Conservation (phyloP, 2,329 filamentous ascomycete genomes). For the Cladophialophora exuberans region DNA sequence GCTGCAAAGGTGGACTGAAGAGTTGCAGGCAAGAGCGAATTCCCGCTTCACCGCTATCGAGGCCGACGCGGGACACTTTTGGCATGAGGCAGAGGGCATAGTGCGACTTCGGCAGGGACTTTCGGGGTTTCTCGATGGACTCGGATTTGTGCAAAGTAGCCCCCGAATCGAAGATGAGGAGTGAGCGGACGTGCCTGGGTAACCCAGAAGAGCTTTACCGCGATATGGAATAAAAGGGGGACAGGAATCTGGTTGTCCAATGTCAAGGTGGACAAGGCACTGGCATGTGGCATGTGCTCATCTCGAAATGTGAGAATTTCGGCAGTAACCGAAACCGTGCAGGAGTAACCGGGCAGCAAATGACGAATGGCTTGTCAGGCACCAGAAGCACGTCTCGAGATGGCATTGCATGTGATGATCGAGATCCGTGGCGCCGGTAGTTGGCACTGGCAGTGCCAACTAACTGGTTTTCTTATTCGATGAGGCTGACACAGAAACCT, state of each 20-base stretch:
- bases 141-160: not conserved
- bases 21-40: conserved; percentile 49
- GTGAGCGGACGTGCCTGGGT: too few relatives aligned
- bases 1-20: conserved; percentile 67
- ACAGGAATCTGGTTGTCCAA: conserved; percentile 6
- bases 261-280: not conserved
- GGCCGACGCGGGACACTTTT: conserved; percentile 27
- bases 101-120: conserved; percentile 20
- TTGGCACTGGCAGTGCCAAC: not conserved
- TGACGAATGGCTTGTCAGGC: conserved; percentile 9
- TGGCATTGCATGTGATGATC: conserved; percentile 15
- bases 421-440: not conserved
- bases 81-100: conserved; percentile 23
- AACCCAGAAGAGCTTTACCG: not conserved
- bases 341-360: not conserved
- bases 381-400: conserved; percentile 7
- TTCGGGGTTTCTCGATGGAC: conserved; percentile 16
- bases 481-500: not conserved
- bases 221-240: not conserved
- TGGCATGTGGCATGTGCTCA: too few relatives aligned
- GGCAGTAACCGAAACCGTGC: too few relatives aligned
- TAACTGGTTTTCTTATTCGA: conserved; percentile 7
- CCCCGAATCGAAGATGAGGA: too few relatives aligned
- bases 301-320: too few relatives aligned
- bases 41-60: conserved; percentile 48